Evolutionary conservation across 1,284 basidiomycete genomes (phyloP), one percentile per base, ranked within the genome.

Genomic region (Neolentinus lepideus): DNA sequence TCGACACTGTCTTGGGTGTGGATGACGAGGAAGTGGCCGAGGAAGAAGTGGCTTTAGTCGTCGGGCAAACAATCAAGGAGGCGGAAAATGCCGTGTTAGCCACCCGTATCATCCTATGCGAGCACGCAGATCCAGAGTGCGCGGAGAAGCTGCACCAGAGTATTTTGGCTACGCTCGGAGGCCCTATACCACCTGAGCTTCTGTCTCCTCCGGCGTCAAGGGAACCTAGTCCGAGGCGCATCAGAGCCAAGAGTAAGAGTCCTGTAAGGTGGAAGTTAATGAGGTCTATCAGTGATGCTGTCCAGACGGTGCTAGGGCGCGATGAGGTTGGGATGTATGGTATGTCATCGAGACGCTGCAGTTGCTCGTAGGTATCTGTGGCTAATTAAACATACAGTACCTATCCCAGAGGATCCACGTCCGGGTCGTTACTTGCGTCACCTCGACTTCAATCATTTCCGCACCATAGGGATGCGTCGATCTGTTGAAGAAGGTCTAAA

Each of bases 401-500:
- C 88, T 46, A 76, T 77, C 0, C 77, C 85, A n/a, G 73, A 81
- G 58, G 87, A 91, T 65, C 80, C 85, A 22, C 79, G 84, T 47
- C 89, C 89, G 1, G 90, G 90, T 43, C 81, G 86, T 21, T 84
- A 85, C 64, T 81, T 92, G 29, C 83, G 79, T 36, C 87, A 90
- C 65, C 74, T 94, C 16, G 90, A 92, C 65, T 98, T 98, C 66
- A 94, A 92, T 63, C 90, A 94, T 66, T 98, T 96, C 73, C 84
- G 93, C 31, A 95, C 94, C 21, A 94, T 96, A 59, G 95, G 95
- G 0, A 92, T 97, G 84, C 82, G 93, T 53, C 85, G 96, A 21
- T 93, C 90, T 0, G 84, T 97, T 19, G 92, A 92, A 33, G 92
- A 98, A 69, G 91, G 93, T 54, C 83, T 92, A 27, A 86, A 85